phyloP scores from a whole-genome alignment of 306 rosid genomes.

The Benincasa hispida region DNA sequence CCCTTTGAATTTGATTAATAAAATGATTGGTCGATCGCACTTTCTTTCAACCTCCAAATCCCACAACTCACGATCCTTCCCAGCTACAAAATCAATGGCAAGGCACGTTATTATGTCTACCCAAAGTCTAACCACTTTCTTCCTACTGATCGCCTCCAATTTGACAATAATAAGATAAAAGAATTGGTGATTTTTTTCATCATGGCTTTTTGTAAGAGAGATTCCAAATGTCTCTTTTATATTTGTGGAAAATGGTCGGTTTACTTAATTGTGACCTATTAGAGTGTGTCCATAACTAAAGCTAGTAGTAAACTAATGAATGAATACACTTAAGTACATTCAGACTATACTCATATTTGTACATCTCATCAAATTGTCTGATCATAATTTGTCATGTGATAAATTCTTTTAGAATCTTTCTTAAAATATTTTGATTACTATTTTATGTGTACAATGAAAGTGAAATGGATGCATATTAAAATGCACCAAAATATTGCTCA shows the following conservation, averaged over 20 bases:
- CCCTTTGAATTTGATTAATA: background rate
- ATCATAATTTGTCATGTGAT: too few relatives aligned
- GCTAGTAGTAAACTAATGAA: background rate
- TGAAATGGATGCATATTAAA: too few relatives aligned
- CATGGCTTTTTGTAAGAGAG: background rate
- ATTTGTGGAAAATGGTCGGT: slow-evolving; percentile 3
- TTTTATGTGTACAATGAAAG: too few relatives aligned
- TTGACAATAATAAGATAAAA: background rate
- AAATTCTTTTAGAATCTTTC: too few relatives aligned
- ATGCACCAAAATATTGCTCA: too few relatives aligned
- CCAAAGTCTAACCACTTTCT: background rate
- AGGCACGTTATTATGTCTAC: slow-evolving; percentile 4
- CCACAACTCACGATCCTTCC: background rate
- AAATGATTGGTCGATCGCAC: background rate
- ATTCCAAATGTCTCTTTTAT: background rate
- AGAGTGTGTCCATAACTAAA: background rate
- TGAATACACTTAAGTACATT: too few relatives aligned
- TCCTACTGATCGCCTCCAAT: background rate
- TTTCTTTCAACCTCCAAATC: background rate
- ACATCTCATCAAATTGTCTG: too few relatives aligned
- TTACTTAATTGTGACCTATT: background rate
- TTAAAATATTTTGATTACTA: too few relatives aligned
- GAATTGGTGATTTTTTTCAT: background rate
- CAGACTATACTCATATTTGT: too few relatives aligned
- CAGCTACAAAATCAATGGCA: background rate